These are phyloP conservation scores for Dactylella cylindrospora DNA, from an alignment of 2,329 filamentous ascomycete species.

Conservation along the genomic window DNA sequence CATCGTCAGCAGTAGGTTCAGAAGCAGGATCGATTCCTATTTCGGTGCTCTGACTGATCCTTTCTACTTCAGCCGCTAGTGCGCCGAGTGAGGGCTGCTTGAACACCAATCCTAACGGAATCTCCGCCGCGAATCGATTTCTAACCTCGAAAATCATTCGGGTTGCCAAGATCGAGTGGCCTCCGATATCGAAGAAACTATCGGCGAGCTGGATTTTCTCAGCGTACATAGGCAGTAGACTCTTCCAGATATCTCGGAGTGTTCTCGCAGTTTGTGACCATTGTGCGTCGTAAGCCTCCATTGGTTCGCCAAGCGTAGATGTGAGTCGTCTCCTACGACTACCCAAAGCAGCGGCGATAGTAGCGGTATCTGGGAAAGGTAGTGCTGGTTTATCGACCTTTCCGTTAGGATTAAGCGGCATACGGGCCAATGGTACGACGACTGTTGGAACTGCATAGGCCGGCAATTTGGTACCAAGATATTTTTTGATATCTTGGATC, in stretches of 20 bases:
- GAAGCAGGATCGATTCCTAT: conserved; percentile 50
- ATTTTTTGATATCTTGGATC: conserved; percentile 63
- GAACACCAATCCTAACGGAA: conserved; percentile 72
- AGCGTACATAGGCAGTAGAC: conserved; percentile 44
- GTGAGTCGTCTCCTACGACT: conserved; percentile 57
- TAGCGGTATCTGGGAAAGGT: conserved; percentile 75
- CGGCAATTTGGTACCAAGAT: conserved; percentile 71
- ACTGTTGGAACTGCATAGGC: conserved; percentile 74
- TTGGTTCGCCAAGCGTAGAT: conserved; percentile 47
- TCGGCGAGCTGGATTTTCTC: conserved; percentile 52
- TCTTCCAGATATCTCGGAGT: conserved; percentile 47
- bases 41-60: conserved; percentile 53
- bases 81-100: conserved; percentile 62
- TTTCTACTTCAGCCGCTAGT: conserved; percentile 60
- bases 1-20: conserved; percentile 52
- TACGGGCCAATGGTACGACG: conserved; percentile 69
- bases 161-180: conserved; percentile 78
- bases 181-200: conserved; percentile 77
- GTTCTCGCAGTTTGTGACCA: conserved; percentile 45
- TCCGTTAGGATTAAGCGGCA: conserved; percentile 82
- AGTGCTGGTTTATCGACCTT: conserved; percentile 79
- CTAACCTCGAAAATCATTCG: conserved; percentile 73
- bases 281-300: conserved; percentile 25
- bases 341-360: conserved; percentile 62
- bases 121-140: conserved; percentile 63